Evolutionary conservation across 202 grass and related monocot species (phyloP), one percentile per base, ranked within the genome.

Genomic region (Cymbopogon flexuosus): DNA sequence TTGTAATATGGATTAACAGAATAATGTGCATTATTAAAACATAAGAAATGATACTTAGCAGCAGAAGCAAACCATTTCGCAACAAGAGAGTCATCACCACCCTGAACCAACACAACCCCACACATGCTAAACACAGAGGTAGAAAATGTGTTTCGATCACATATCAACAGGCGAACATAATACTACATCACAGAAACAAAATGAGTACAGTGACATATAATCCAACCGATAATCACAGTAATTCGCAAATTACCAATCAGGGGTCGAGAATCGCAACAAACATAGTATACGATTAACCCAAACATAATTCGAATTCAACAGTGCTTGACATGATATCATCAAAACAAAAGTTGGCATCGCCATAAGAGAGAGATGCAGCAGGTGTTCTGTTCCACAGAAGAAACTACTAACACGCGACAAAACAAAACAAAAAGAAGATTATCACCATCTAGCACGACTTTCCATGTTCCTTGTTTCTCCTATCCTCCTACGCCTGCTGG

Each of bases 401-500:
- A 6, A 61, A 27, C n/a, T n/a, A n/a, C n/a, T n/a, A n/a, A n/a
- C n/a, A n/a, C n/a, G n/a, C n/a, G 6, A 27, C 27, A 27, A 27
- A 45, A 49, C 14, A 76, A 56, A 84, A 67, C 13, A 47, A 24
- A 69, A 12, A 43, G 0, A 51, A 30, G 14, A 72, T 76, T 71
- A 62, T 57, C 9, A 71, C 22, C 71, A 70, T 16, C 70, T 84
- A 84, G n/a, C 40, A 27, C 68, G 37, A 88, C 21, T 24, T 52
- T 39, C 46, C 6, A 29, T 21, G 52, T 57, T 1, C 3, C 40
- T 68, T 43, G 10, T 10, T 6, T 12, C 33, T 30, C 36, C 39
- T 41, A 5, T 37, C 1, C 2, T 33, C 37, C 43, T 85, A 89
- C 9, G 83, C 80, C 83, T 93, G 68, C 85, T 93, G 84, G 79